Evolutionary conservation across 345 rosid genomes (phyloP), one percentile per base, ranked within the genome.

Genomic region (Populus alba): DNA sequence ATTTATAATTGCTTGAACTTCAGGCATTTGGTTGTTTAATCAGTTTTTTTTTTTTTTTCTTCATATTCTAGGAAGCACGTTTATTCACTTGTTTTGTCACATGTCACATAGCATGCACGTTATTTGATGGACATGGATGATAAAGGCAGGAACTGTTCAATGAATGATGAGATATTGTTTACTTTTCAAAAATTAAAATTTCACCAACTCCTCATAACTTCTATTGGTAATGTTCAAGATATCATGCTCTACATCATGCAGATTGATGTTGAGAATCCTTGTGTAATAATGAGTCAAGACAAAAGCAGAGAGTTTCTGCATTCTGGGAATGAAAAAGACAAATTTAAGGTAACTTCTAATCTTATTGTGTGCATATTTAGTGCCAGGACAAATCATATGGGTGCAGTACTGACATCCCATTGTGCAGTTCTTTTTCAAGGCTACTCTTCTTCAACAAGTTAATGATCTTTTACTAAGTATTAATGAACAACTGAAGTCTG

Each of bases 191-290:
- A 51, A 41, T 41, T 66, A 33, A 11, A 65, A 29, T 13, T 43
- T 59, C 13, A 47, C 6, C 70, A 67, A 67, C 20, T 35, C n/a
- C 70, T 67, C 43, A 13, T 31, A 67, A 16, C 5, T 16, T 22
- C 10, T 20, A 23, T 7, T 18, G 20, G 18, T 20, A 61, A 35
- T 67, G 37, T 67, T 35, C 9, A 47, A 67, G 41, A 35, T 67
- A 5, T 63, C 13, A 16, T 23, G 7, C 20, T 49, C 61, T 16
- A 45, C 63, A 72, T 63, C 45, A 6, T 82, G 68, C 84, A 92
- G 99, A 96, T 96, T 87, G 99, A 96, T 86, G 97, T 96, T 71
- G 99, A 96, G 84, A 96, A 96, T 82, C 99, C 99, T 1, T 96
- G 99, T 73, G 98, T 96, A 15, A 81, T 96, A 72, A 96, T 96